Base-by-base conservation (phyloP, 2,329 filamentous ascomycete genomes). In the Blastomyces percursus region DNA sequence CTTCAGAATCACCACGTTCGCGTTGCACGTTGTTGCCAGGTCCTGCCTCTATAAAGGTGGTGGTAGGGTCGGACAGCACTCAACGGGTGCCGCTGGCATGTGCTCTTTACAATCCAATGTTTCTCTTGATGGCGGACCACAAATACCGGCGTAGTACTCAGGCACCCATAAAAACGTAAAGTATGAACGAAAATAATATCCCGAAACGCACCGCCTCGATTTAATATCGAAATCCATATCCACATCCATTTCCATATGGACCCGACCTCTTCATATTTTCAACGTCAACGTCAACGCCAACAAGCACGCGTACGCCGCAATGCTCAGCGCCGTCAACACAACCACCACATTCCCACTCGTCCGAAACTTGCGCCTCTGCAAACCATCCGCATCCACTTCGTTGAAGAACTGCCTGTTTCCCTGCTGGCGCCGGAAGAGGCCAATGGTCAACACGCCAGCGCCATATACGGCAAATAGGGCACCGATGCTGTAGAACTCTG, bases 401-500 rank as follows among this genome's bases (percentile, higher is more conserved):
- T 73, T 72, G 76, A 97, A 97, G 78, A 99, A 97, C 76, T 97
- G 93, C 67, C 86, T 84, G 72, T 97, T 96, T 63, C 94, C 92
- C 76, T 96, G 90, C 72, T 92, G 90, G 61, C 94, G 86, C 63
- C 94, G 84, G 76, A 95, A 95, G 61, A 91, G 79, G 69, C 91
- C 89, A 64, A 95, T 90, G 32, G 90, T 80, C 71, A 97, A 80
- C 57, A 99, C 84, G 7, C 90, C 90, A 3, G 87, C 86, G 14
- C 93, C 94, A 72, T 97, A 97, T 58, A 91, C 86, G 52, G 94
- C 92, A 73, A 96, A 96, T 40, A 99, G 81, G 7, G 94, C 94
- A n/a, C 94, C 94, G 66, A 96, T 96, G 68, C 88, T 86, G 77
- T 97, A 97, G 80, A 99, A 97, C 73, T 97, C 94, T 60, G 87